Percentiles rank a stretch among this genome's conserved stretches.
Conservation (phyloP, 306 rosid species). For the Ochetophila trinervis region DNA sequence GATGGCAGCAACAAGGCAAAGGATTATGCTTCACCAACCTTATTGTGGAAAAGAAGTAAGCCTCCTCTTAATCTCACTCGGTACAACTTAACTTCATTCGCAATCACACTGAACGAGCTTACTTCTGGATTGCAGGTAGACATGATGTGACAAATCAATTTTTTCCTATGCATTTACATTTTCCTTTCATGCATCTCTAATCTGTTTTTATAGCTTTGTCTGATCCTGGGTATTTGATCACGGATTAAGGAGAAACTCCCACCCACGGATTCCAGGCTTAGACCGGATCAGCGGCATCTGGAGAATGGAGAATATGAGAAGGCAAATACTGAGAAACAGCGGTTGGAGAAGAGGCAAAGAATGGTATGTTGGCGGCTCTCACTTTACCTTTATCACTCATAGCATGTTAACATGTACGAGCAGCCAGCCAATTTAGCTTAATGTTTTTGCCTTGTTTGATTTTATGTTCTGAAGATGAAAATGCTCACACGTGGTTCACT, state of each 20-base stretch:
- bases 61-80: constrained; percentile 73
- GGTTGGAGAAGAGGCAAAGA: constrained; percentile 93
- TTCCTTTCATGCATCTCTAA: constrained; percentile 48
- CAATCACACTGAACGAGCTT: constrained; percentile 84
- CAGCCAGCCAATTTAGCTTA: not conserved
- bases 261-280: constrained; percentile 94
- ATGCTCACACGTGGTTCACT: too few relatives aligned
- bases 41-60: constrained; percentile 78
- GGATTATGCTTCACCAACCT: constrained; percentile 37
- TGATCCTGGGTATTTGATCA: constrained; percentile 86
- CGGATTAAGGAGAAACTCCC: constrained; percentile 99
- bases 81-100: constrained; percentile 93
- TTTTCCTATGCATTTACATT: constrained; percentile 34
- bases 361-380: constrained; percentile 58
- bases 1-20: constrained; percentile 53
- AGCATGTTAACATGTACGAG: not conserved
- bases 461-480: not conserved
- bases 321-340: constrained; percentile 87
- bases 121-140: constrained; percentile 81
- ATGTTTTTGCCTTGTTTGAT: too few relatives aligned
- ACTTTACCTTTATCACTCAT: not conserved
- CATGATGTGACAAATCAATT: constrained; percentile 38
- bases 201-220: constrained; percentile 62
- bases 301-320: constrained; percentile 96
- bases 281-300: constrained; percentile 96